Evolutionary conservation across 2,329 filamentous ascomycete species (phyloP).

Genomic region (Aspergillus sojae): DNA sequence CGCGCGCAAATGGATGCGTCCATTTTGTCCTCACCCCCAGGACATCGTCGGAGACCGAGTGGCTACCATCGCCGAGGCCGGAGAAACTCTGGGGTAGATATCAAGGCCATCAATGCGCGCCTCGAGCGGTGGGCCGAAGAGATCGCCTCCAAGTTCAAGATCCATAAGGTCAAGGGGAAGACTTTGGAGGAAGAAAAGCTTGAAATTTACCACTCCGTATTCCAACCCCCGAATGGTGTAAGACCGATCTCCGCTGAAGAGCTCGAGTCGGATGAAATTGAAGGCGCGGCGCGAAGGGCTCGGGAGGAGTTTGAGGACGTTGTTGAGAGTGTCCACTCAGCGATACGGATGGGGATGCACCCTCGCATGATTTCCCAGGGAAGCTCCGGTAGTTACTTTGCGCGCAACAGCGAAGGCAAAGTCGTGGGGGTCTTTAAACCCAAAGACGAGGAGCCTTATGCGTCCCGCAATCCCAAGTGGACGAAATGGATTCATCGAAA

Average conservation of each 20-base stretch:
- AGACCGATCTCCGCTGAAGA: conserved; percentile 76
- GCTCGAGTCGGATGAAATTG: conserved; percentile 62
- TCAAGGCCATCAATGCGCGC: conserved; percentile 96
- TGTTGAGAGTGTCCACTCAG: conserved; percentile 84
- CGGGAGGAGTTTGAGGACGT: conserved; percentile 82
- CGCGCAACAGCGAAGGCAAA: conserved; percentile 85
- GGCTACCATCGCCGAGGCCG: conserved; percentile 56
- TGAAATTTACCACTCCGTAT: conserved; percentile 97
- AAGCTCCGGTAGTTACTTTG: conserved; percentile 98
- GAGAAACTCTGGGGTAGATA: conserved; percentile 86
- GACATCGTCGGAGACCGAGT: conserved; percentile 51
- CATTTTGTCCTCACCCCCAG: conserved; percentile 40
- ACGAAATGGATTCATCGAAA: conserved; percentile 99
- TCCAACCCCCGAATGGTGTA: conserved; percentile 87
- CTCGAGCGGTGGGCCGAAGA: conserved; percentile 97
- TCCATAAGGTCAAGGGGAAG: conserved; percentile 72
- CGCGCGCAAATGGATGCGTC: conserved; percentile 55
- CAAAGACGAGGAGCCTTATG: conserved; percentile 98
- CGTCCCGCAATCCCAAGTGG: conserved; percentile 96
- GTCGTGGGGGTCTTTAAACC: conserved; percentile 98
- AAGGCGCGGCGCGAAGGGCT: conserved; percentile 65
- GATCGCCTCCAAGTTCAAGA: conserved; percentile 96
- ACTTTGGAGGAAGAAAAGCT: conserved; percentile 79
- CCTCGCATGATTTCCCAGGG: conserved; percentile 96
- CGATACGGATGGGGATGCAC: conserved; percentile 88